Conservation (phyloP, 2,329 filamentous ascomycete genomes). For the Cladorrhinum sp. region DNA sequence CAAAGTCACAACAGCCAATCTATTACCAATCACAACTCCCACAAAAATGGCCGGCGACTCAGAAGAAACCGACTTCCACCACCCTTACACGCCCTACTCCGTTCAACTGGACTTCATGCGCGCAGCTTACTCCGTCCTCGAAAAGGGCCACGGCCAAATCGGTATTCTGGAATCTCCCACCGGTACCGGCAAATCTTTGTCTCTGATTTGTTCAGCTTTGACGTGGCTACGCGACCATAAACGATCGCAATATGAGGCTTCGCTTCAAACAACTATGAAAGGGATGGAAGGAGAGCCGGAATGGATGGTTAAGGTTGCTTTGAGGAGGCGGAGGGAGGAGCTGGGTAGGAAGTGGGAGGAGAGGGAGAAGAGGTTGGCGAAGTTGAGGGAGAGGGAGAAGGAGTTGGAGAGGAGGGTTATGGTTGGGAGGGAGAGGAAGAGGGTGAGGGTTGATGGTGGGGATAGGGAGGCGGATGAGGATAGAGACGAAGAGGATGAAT, state of each 20-base stretch:
- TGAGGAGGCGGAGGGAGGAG: constrained; percentile 64
- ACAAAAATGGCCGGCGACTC: neutral
- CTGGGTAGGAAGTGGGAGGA: constrained; percentile 66
- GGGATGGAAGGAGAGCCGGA: constrained; percentile 66
- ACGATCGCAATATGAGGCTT: constrained; percentile 53
- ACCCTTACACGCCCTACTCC: constrained; percentile 82
- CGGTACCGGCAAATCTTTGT: constrained; percentile 84
- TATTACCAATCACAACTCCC: neutral
- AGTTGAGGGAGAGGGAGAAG: constrained; percentile 61
- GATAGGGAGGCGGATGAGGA: constrained; percentile 39
- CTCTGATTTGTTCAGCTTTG: constrained; percentile 81
- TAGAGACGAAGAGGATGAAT: constrained; percentile 59
- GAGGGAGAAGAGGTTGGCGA: constrained; percentile 67
- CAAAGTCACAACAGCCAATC: neutral
- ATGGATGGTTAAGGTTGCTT: constrained; percentile 79
- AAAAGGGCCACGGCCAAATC: constrained; percentile 67
- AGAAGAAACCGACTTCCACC: constrained; percentile 63
- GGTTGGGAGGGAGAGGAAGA: constrained; percentile 42
- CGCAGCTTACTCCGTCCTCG: constrained; percentile 73
- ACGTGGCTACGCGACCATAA: constrained; percentile 91
- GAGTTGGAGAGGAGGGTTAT: constrained; percentile 50
- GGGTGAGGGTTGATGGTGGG: constrained; percentile 27
- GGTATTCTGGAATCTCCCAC: constrained; percentile 94
- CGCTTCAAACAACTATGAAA: constrained; percentile 42
- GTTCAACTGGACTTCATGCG: constrained; percentile 89